phyloP scores from a whole-genome alignment of 495 filamentous ascomycete species.

The Friedmanniomyces endolithicus region DNA sequence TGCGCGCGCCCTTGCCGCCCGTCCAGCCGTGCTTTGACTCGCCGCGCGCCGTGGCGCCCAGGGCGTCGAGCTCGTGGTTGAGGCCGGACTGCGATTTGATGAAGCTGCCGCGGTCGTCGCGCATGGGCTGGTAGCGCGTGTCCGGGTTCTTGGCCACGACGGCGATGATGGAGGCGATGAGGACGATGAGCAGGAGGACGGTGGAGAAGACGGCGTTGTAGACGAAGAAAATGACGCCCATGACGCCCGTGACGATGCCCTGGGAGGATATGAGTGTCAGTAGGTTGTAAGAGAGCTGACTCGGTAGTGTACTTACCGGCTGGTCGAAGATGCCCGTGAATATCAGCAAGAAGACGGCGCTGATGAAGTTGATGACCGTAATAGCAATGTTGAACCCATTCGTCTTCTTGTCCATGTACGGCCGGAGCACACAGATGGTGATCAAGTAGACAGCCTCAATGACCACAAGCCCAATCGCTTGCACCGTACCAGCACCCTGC shows the following conservation, averaged over 20 bases:
- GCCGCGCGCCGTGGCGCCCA: slow-evolving; percentile 84
- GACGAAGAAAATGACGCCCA: slow-evolving; percentile 90
- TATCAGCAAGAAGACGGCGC: slow-evolving; percentile 79
- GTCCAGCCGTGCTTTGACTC: slow-evolving; percentile 59
- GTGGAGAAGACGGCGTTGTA: slow-evolving; percentile 80
- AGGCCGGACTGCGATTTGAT: slow-evolving; percentile 95
- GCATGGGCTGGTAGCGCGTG: slow-evolving; percentile 90
- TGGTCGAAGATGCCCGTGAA: slow-evolving; percentile 94
- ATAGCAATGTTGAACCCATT: slow-evolving; percentile 96
- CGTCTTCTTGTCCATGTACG: slow-evolving; percentile 99
- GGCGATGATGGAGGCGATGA: slow-evolving; percentile 70
- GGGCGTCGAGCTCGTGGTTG: slow-evolving; percentile 79
- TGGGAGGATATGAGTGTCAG: slow-evolving; percentile 23
- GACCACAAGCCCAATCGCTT: slow-evolving; percentile 74
- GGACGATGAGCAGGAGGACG: slow-evolving; percentile 73
- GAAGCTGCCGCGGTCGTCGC: slow-evolving; percentile 90
- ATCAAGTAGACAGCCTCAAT: slow-evolving; percentile 77
- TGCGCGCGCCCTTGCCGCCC: slow-evolving; percentile 38
- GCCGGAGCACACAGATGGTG: slow-evolving; percentile 63
- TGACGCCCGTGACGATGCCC: slow-evolving; percentile 75
- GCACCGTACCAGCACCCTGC: slow-evolving; percentile 59
- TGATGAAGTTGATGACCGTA: slow-evolving; percentile 77
- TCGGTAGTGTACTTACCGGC: slow-evolving; percentile 43
- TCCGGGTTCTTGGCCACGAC: slow-evolving; percentile 92
- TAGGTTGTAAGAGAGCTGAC: neutral